A percentile compares a stretch with the other conserved stretches of the same genome.
Evolutionary conservation across 306 rosid genomes (phyloP).

Genomic region (Fragaria iinumae): DNA sequence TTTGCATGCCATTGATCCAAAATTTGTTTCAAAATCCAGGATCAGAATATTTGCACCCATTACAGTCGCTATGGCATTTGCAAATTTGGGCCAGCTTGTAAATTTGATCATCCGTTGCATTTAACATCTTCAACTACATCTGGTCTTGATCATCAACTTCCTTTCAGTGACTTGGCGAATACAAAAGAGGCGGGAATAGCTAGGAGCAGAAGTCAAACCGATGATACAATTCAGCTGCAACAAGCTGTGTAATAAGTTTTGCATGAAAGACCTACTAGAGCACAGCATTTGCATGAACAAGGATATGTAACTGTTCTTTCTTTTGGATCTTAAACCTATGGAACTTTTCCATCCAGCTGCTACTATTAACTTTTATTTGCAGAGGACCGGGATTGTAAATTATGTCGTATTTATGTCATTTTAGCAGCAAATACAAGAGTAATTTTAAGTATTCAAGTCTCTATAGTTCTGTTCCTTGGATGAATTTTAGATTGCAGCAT

Average conservation of each 20-base stretch:
- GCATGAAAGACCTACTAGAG: constrained; percentile 31
- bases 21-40: constrained; percentile 51
- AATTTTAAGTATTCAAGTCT: background rate
- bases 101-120: constrained; percentile 62
- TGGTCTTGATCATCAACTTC: constrained; percentile 45
- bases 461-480: no score
- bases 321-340: constrained; percentile 25
- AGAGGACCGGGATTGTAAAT: constrained; percentile 32
- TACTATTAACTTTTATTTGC: constrained; percentile 35
- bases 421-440: constrained; percentile 7
- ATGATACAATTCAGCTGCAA: constrained; percentile 36
- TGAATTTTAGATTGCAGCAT: no score
- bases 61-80: constrained; percentile 90
- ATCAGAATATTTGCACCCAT: constrained; percentile 64
- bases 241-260: constrained; percentile 35
- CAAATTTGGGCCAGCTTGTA: constrained; percentile 92
- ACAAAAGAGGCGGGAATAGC: constrained; percentile 43
- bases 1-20: constrained; percentile 10
- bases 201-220: constrained; percentile 46
- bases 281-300: constrained; percentile 35
- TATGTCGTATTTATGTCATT: constrained; percentile 10
- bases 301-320: constrained; percentile 33
- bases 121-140: constrained; percentile 37
- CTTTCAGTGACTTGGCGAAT: constrained; percentile 36
- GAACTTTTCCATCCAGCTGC: constrained; percentile 32